Base-by-base conservation (phyloP, 2,329 filamentous ascomycete genomes). In the Aspergillus ochraceoroseus region DNA sequence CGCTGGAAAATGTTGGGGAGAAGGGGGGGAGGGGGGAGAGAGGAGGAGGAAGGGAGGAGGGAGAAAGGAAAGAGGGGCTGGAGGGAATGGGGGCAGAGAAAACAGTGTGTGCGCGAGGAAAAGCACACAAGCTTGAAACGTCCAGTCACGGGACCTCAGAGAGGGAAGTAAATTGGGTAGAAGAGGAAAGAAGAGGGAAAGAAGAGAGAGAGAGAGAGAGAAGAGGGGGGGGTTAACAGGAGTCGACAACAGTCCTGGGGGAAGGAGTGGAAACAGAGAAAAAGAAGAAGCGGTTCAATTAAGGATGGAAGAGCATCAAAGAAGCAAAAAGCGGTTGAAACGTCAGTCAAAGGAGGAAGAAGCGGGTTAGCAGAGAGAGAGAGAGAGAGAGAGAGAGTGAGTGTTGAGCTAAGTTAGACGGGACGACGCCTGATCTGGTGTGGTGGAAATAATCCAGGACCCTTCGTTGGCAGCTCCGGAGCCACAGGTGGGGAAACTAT, bases 111-210 rank as follows among this genome's bases (percentile, higher is more conserved):
- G 41, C 26, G 26, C 19, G 26, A 39, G 25, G 30, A 41, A 27
- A 44, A 40, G 41, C 34, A 43, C 41, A 38, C 38, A 33, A 40
- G 38, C 38, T 40, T 11, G 22, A 34, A 30, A 20, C 34, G 42
- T 39, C 22, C 43, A 44, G 43, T 51, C 43, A 49, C 37, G 45
- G 42, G 45, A 48, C 38, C 42, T 37, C 30, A 34, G 9, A 38
- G 23, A 28, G 31, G 22, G 28, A 41, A 30, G 22, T 30, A 7
- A 23, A 19, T 18, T 29, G 25, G 25, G 29, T 30, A 39, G 30
- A 39, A 35, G 32, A 26, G 33, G 33, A 40, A 44, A 29, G 39
- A 23, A 38, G 31, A 34, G 42, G 32, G 14, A 40, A 29, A 20
- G 18, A 11, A 19, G 17, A n/a, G 27, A 30, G 38, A 20, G 20